Evolutionary conservation across 768 basidiomycete species (phyloP).

Genomic region (Agrocybe chaxingu): DNA sequence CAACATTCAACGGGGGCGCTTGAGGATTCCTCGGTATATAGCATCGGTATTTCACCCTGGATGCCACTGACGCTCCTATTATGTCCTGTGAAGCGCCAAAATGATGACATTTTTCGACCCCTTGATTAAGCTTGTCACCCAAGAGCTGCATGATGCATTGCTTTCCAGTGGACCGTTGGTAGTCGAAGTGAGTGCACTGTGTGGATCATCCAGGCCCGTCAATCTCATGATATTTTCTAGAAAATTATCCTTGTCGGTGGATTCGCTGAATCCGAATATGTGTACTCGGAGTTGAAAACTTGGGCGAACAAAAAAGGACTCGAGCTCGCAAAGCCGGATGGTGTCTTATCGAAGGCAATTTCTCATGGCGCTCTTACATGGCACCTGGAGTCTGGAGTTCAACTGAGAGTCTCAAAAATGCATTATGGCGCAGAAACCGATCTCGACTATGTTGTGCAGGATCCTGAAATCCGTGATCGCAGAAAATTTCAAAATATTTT

Average conservation of each 20-base stretch:
- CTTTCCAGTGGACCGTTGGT: not conserved
- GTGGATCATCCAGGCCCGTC: not conserved
- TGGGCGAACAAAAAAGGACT: slow-evolving; percentile 19
- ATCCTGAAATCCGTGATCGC: slow-evolving; percentile 12
- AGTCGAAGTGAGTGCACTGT: not conserved
- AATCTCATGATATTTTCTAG: slow-evolving; percentile 11
- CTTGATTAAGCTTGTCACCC: not conserved
- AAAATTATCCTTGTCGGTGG: slow-evolving; percentile 28
- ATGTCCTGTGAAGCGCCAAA: not conserved
- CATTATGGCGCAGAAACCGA: slow-evolving; percentile 20
- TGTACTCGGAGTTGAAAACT: slow-evolving; percentile 18
- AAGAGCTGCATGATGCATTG: slow-evolving; percentile 4
- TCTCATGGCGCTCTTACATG: slow-evolving; percentile 27
- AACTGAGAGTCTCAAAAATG: slow-evolving; percentile 18
- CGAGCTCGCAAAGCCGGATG: slow-evolving; percentile 17
- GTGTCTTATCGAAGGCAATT: slow-evolving; percentile 22
- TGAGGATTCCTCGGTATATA: slow-evolving; percentile 7
- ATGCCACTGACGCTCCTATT: not conserved
- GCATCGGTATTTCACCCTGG: not conserved
- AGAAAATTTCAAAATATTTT: slow-evolving; percentile 2
- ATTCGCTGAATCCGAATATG: slow-evolving; percentile 23
- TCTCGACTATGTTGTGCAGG: slow-evolving; percentile 1
- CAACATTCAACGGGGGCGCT: slow-evolving; percentile 9
- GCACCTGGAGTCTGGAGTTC: slow-evolving; percentile 23
- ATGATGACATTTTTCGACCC: slow-evolving; percentile 12